Base-by-base conservation (phyloP, 2,329 filamentous ascomycete species). In the Clonostachys byssicola region DNA sequence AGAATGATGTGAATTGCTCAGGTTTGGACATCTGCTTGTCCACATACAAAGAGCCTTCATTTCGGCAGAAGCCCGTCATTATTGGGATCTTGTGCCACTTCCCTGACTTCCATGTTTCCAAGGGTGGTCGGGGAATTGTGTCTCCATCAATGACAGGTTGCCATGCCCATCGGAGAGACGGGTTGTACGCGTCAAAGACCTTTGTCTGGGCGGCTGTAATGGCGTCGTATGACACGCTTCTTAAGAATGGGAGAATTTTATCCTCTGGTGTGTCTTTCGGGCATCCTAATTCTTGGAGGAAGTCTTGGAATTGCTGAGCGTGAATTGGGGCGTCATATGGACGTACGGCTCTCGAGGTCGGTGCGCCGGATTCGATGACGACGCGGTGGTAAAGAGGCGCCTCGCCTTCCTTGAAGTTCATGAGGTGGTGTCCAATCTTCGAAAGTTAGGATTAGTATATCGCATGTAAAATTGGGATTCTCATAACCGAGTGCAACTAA, bases 1-100 rank as follows among this genome's bases (percentile, higher is more conserved):
- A 88, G 60, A 89, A 88, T 0, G 62, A 49, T 2, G 68, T 70
- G 56, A 88, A 85, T 4, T 83, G 70, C 0, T 63, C 64, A 1
- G 74, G 65, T 2, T 66, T 68, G 4, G 71, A 67, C 51, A 77
- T 69, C 5, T 59, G 53, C 33, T 70, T 64, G 0, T 83, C 75
- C 1, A 88, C 78, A 55, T 88, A 89, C 34, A 76, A 64, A 1
- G 81, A 75, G 5, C 85, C 86, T 60, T 89, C 86, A 54, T 89
- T 84, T 38, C 79, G 78, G 56, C 83, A 83, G 65, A 83, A 89
- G 4, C 86, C 86, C 0, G 85, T 88, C 49, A 89, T 67, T 39
- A 89, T 77, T 1, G 59, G 59, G 0, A 61, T 49, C 20, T 57
- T 59, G 46, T 59, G 58, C 58, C 58, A 60, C 34, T 52, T 54